Base-by-base conservation (phyloP, 805 yeast species). In the Kodamaea restingae region DNA sequence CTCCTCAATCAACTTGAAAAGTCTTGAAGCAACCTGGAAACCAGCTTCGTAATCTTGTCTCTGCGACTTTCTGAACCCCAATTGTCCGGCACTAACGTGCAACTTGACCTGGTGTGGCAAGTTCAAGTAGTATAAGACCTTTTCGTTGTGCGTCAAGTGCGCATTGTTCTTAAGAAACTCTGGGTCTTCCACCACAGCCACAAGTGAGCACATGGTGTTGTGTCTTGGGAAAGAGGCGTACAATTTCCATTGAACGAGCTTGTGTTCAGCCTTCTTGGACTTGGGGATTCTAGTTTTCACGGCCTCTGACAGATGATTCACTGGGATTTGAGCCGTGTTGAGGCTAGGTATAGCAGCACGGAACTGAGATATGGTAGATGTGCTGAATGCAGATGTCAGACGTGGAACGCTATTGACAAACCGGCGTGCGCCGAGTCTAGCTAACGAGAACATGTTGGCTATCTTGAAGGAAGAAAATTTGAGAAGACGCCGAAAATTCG, bases 41-140 rank as follows among this genome's bases (percentile, higher is more conserved):
- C 84, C 84, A 1, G 96, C 96, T 63, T 91, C 98, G 55, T 86
- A 87, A 60, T 88, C 95, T 35, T 95, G 87, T 63, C 96, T 80
- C 41, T 88, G 88, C 12, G 93, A 78, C 54, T 88, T 88, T 54
- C 88, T 76, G 70, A 88, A 91, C 3, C 98, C 98, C 37, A 88
- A 69, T 56, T 76, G 78, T 37, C 98, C 98, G 0, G 96, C 83
- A 6, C 87, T 76, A 36, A 86, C 65, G 15, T 82, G 76, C 32
- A 82, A 57, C 47, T 76, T 73, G 20, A 83, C 80, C 46, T 78
- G 82, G 61, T 90, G 91, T 18, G 88, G 93, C 35, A 90, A 75
- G 45, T 83, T 79, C 50, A 87, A 67, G 63, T 83, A 82, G 58
- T 88, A 84, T 35, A 88, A 70, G 36, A 85, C 84, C 63, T 86